Conservation (phyloP, 148 eudicot species). For the Rhododendron mucronatum region DNA sequence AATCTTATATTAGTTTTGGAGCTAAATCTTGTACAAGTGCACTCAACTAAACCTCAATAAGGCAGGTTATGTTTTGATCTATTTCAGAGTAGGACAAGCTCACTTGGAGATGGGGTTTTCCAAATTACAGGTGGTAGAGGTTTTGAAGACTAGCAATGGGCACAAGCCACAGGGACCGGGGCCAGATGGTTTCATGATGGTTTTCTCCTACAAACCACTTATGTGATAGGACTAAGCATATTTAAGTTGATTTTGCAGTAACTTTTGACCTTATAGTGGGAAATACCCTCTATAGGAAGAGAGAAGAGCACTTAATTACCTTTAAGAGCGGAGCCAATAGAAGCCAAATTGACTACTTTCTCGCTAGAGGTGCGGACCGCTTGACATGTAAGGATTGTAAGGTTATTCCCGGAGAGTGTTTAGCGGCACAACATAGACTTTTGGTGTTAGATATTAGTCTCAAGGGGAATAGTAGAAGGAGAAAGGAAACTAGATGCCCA, state of each 20-base stretch:
- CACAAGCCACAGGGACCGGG: background rate
- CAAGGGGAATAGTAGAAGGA: too few relatives aligned
- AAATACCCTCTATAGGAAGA: too few relatives aligned
- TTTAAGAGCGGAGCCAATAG: too few relatives aligned
- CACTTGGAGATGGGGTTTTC: background rate
- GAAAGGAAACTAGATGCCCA: too few relatives aligned
- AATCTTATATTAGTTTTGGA: background rate
- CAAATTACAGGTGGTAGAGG: background rate
- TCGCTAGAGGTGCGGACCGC: too few relatives aligned
- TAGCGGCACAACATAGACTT: too few relatives aligned
- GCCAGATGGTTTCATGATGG: background rate
- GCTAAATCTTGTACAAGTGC: background rate
- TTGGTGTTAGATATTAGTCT: too few relatives aligned
- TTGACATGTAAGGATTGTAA: too few relatives aligned
- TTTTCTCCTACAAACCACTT: background rate
- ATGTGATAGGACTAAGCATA: background rate
- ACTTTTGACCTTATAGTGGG: too few relatives aligned
- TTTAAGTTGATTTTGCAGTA: background rate
- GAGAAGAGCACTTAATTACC: too few relatives aligned
- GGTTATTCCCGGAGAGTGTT: too few relatives aligned
- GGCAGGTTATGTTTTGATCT: background rate
- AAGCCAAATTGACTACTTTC: too few relatives aligned
- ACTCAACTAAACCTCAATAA: background rate
- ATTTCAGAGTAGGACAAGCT: background rate
- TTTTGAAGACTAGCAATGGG: background rate